Conservation (phyloP, 2,329 filamentous ascomycete species). For the Didymella lethalis region DNA sequence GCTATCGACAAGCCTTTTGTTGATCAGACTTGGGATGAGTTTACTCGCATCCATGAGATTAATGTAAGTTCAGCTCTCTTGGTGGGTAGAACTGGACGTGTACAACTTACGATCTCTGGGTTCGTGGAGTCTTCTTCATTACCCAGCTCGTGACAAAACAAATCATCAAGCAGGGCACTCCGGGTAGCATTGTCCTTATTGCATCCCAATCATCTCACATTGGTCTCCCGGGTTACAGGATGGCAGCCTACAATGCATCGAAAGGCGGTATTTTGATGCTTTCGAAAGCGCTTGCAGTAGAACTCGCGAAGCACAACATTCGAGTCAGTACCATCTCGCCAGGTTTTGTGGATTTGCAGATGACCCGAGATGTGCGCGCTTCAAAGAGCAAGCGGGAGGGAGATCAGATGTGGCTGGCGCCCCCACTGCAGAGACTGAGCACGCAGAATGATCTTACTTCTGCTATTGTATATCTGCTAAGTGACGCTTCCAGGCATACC, state of each 20-base stretch:
- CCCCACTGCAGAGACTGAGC: conserved; percentile 52
- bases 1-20: not conserved
- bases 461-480: not conserved
- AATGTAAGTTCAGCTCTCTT: not conserved
- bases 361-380: conserved; percentile 31
- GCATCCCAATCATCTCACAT: not conserved
- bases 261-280: not conserved
- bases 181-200: not conserved
- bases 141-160: not conserved
- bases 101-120: not conserved
- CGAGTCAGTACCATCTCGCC: not conserved
- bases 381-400: conserved; percentile 27
- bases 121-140: not conserved
- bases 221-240: not conserved
- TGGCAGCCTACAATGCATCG: not conserved
- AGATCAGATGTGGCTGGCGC: conserved; percentile 33
- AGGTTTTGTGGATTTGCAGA: conserved; percentile 26
- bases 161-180: not conserved
- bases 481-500: not conserved
- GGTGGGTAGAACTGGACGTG: not conserved
- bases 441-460: conserved; percentile 55
- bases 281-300: not conserved
- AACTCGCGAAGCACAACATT: not conserved
- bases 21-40: not conserved
- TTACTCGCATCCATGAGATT: not conserved